phyloP scores from a whole-genome alignment of 2,329 filamentous ascomycete genomes.

The Penicillium brasilianum region DNA sequence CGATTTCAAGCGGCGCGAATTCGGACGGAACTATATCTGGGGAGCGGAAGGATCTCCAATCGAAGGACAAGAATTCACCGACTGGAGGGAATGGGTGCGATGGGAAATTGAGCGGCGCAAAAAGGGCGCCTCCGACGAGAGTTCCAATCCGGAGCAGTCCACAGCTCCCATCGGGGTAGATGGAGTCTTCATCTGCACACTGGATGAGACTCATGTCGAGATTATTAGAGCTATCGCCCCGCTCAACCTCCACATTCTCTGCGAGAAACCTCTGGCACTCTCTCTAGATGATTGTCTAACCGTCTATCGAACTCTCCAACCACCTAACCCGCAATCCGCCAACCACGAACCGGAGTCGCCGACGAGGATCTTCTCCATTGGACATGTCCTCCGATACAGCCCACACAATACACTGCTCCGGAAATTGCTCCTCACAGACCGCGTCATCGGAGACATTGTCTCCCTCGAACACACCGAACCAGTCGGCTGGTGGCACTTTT shows the following conservation, averaged over 20 bases:
- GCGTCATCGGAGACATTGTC: constrained; percentile 79
- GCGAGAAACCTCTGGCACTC: constrained; percentile 91
- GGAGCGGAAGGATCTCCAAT: constrained; percentile 51
- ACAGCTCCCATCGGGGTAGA: constrained; percentile 62
- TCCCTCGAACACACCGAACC: constrained; percentile 92
- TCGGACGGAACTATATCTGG: constrained; percentile 78
- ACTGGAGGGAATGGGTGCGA: constrained; percentile 76
- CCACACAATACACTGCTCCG: constrained; percentile 88
- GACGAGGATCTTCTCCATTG: constrained; percentile 77
- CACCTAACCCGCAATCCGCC: constrained; percentile 19
- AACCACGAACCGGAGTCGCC: constrained; percentile 27
- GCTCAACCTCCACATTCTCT: constrained; percentile 79
- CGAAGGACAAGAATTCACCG: constrained; percentile 70
- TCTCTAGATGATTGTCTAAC: constrained; percentile 76
- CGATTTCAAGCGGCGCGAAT: constrained; percentile 72
- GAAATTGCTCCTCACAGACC: constrained; percentile 74
- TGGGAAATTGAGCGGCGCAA: constrained; percentile 71
- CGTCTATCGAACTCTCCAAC: constrained; percentile 59
- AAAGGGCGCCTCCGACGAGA: constrained; percentile 40
- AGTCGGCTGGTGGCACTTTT: constrained; percentile 95
- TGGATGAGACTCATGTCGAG: constrained; percentile 86
- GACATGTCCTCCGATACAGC: constrained; percentile 91
- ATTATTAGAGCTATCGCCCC: constrained; percentile 76
- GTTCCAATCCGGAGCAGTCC: constrained; percentile 35
- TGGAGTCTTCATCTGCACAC: constrained; percentile 72